Base-by-base conservation (phyloP, 1,284 basidiomycete species). In the Coniferiporia weirii region DNA sequence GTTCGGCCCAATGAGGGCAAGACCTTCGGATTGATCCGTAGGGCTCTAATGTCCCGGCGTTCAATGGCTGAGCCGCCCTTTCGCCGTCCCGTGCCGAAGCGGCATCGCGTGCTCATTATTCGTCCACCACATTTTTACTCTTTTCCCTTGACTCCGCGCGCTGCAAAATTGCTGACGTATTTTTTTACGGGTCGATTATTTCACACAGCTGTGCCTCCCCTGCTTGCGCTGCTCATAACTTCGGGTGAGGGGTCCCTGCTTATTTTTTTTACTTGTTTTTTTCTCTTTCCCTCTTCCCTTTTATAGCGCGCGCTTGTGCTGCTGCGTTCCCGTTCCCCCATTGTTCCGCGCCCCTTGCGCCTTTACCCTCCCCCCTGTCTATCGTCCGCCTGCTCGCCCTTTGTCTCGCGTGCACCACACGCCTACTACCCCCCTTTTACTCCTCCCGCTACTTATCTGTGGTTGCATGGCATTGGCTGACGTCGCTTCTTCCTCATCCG, bases 221-320 rank as follows among this genome's bases (percentile, higher is more conserved):
- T 35, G 36, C 13, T 9, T 66, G 65, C 58, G 58, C 53, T 15
- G 59, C 62, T 19, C 65, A 66, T 47, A 66, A 66, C 57, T 66
- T 66, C 53, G 61, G 61, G 64, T 65, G 12, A 40, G 38, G 52
- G 47, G 54, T 46, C 32, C 54, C 51, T 46, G 57, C 32, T 46
- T 57, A 45, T 40, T 10, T 50, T 46, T 57, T 47, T 45, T 35
- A 45, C 27, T 34, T 53, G 13, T 56, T 34, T 64, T 61, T 48
- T 51, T 51, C 34, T 51, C 47, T 60, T 48, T 55, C 61, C 34
- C 43, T 36, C 61, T 54, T 22, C 34, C 53, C 27, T 66, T 56
- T 54, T 49, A 57, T 47, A 62, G 56, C 60, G 61, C 60, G 61
- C 52, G 58, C 64, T 57, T 38, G 17, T 36, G 9, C 27, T 40